Evolutionary conservation across 306 rosid species (phyloP).

Genomic region (Lablab purpureus): DNA sequence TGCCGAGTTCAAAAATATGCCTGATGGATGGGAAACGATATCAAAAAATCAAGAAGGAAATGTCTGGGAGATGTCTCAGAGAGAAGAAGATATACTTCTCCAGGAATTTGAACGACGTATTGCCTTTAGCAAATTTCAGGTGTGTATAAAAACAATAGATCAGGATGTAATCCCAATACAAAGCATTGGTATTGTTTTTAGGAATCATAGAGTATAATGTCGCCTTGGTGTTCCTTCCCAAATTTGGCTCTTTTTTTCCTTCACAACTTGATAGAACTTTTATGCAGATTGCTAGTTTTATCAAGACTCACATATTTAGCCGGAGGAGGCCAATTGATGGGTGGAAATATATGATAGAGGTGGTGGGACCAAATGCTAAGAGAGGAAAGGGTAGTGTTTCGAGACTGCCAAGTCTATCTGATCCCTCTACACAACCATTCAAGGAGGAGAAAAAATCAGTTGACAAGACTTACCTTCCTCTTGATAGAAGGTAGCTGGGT

Average conservation of each 20-base stretch:
- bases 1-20: conserved; percentile 77
- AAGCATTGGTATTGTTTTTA: neutral
- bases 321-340: conserved; percentile 95
- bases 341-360: conserved; percentile 98
- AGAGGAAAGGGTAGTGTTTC: conserved; percentile 91
- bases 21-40: conserved; percentile 98
- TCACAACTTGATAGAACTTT: conserved; percentile 9
- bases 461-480: conserved; percentile 51
- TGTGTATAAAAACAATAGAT: conserved; percentile 37
- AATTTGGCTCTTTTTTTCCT: conserved; percentile 3
- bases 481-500: conserved; percentile 55
- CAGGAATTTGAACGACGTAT: conserved; percentile 95
- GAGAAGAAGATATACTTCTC: conserved; percentile 93
- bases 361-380: conserved; percentile 93
- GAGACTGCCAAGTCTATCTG: conserved; percentile 83
- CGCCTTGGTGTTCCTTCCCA: neutral
- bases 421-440: conserved; percentile 89
- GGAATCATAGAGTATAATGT: conserved; percentile 9
- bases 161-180: conserved; percentile 12
- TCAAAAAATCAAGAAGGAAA: conserved; percentile 77
- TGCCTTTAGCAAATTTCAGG: conserved; percentile 97
- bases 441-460: conserved; percentile 71
- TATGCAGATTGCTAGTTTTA: conserved; percentile 94
- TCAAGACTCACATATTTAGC: conserved; percentile 94
- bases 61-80: conserved; percentile 96